Base-by-base conservation (phyloP, 257 asterid genomes). In the Przewalskia tangutica region DNA sequence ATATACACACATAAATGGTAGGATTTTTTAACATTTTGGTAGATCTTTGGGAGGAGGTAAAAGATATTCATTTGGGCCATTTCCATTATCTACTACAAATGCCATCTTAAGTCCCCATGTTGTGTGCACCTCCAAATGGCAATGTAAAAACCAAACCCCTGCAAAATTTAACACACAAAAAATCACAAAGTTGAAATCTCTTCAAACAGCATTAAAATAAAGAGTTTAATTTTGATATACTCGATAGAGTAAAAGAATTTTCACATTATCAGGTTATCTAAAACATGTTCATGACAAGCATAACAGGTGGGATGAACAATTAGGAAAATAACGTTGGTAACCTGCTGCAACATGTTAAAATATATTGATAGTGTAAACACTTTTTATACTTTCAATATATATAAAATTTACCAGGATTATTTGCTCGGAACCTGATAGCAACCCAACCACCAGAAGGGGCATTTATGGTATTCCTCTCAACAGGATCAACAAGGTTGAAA, bases 31-130 rank as follows among this genome's bases (percentile, higher is more conserved):
- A 82, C 93, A 91, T 78, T 84, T 90, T 82, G 95, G 95, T 68
- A 86, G 79, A 86, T 91, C 95, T 34, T 38, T 54, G 5, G 93
- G 93, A 48, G 95, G 93, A 17, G 92, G 93, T 76, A 77, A 84
- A 79, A 90, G 92, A 84, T 89, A 82, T 51, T 91, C 85, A 34
- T 86, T 81, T 38, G 93, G 91, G 12, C 86, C 90, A 75, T 88
- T 87, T 27, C 95, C 95, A 88, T 90, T 84, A 77, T 90, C 92
- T 88, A 90, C 93, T 53, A 91, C 81, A 84, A 91, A 91, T 82
- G 95, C 93, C 93, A 91, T 91, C 89, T 91, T 89, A 8, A 91
- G 90, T 38, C 93, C 95, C 95, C 95, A 90, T 27, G 93, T 81
- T 4, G 93, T 90, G 89, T 91, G 95, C 17, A 90, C 82, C 81